These are phyloP conservation scores for Bonnemaisonia californica DNA, from an alignment of 31 red algal species.

Conservation along the genomic window DNA sequence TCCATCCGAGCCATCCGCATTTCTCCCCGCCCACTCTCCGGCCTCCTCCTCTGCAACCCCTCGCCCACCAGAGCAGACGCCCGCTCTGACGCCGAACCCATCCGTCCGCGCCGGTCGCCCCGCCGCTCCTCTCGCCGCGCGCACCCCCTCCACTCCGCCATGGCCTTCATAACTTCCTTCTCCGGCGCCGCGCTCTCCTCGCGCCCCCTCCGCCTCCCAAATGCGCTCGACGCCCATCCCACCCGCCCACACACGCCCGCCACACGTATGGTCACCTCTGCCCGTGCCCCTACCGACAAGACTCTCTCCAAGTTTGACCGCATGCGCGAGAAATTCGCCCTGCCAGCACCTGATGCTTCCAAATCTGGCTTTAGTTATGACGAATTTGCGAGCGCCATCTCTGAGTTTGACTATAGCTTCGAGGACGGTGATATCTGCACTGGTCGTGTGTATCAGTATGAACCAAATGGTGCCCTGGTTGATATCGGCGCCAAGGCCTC, in stretches of 20 bases:
- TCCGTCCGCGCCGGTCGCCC: background rate
- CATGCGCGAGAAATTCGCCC: constrained; percentile 79
- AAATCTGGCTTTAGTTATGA: constrained; percentile 80
- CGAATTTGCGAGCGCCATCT: constrained; percentile 86
- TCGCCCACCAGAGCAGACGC: background rate
- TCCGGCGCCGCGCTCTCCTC: constrained; percentile 13
- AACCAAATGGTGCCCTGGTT: constrained; percentile 88
- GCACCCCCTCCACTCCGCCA: constrained; percentile 7
- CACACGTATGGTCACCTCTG: constrained; percentile 23
- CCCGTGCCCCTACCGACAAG: constrained; percentile 17
- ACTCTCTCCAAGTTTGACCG: constrained; percentile 81
- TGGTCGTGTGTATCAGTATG: constrained; percentile 84
- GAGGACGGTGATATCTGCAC: constrained; percentile 74
- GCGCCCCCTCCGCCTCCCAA: background rate
- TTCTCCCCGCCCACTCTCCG: background rate
- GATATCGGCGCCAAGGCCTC: constrained; percentile 97
- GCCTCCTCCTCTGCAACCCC: background rate
- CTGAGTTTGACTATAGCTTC: constrained; percentile 80
- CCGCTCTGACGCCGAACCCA: background rate
- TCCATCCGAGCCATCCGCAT: too few species aligned
- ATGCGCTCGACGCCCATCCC: background rate
- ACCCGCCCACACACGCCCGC: background rate
- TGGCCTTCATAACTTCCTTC: constrained; percentile 68
- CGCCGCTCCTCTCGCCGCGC: background rate
- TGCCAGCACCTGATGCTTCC: constrained; percentile 18